These are phyloP conservation scores for Penicillium coffeae DNA, from an alignment of 495 filamentous ascomycete genomes.

Conservation along the genomic window DNA sequence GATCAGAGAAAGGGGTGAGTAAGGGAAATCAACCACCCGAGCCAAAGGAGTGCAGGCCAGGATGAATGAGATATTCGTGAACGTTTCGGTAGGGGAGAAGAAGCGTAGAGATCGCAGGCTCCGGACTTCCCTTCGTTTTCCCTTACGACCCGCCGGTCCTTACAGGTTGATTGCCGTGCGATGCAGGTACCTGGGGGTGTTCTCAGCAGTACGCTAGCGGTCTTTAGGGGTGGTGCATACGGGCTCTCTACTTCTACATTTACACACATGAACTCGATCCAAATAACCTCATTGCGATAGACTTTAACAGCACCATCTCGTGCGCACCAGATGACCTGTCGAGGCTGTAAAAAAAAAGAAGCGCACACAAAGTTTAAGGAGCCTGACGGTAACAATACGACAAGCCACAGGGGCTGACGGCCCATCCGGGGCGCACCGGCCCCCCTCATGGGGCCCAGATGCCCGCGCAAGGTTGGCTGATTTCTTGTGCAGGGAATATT, in stretches of 20 bases:
- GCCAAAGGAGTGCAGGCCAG: constrained; percentile 30
- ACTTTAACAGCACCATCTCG: constrained; percentile 8
- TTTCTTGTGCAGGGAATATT: not conserved
- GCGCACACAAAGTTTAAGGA: not conserved
- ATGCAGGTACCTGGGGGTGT: not conserved
- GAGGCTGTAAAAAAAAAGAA: constrained; percentile 1
- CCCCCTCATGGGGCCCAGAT: not conserved
- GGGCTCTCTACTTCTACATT: too few species aligned
- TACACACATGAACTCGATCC: too few species aligned
- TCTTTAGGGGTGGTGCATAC: too few species aligned
- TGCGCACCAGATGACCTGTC: constrained; percentile 10
- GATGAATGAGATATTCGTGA: constrained; percentile 12
- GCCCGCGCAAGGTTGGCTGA: not conserved
- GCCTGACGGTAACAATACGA: constrained; percentile 1
- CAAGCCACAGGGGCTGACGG: constrained; percentile 17
- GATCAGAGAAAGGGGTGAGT: constrained; percentile 7
- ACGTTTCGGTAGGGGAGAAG: not conserved
- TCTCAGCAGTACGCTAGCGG: not conserved
- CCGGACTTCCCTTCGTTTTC: constrained; percentile 17
- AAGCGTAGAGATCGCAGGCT: constrained; percentile 20
- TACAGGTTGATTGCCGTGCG: not conserved
- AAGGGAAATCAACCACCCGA: constrained; percentile 5
- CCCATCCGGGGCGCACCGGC: not conserved
- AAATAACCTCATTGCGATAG: too few species aligned
- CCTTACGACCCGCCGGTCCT: constrained; percentile 9